Evolutionary conservation across 2,329 filamentous ascomycete genomes (phyloP).

Genomic region (Phyllosticta citrichinensis): DNA sequence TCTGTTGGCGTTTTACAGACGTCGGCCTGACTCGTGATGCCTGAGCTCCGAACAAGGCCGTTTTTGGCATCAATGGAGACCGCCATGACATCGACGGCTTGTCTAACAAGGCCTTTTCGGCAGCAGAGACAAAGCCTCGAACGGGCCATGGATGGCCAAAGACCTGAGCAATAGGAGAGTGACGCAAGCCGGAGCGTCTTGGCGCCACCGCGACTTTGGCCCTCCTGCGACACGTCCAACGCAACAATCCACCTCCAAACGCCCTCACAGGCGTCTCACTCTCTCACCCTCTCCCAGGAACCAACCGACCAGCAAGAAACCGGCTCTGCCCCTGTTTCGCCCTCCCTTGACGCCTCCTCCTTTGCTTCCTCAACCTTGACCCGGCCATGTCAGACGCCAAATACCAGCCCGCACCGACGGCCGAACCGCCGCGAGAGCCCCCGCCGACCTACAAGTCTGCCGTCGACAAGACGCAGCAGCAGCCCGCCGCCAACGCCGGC

Average conservation of each 20-base stretch:
- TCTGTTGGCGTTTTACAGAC: not conserved
- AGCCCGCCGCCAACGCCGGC: constrained; percentile 12
- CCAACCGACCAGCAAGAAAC: not conserved
- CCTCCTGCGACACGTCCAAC: not conserved
- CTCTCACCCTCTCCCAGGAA: not conserved
- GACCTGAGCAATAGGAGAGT: not conserved
- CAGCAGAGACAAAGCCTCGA: not conserved
- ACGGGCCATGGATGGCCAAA: not conserved
- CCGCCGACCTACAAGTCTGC: constrained; percentile 34
- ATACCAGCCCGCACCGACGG: constrained; percentile 17
- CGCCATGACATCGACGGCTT: not conserved
- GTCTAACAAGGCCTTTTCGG: not conserved
- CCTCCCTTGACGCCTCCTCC: not conserved
- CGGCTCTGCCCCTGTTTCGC: not conserved
- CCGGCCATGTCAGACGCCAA: constrained; percentile 4
- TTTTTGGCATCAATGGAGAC: not conserved
- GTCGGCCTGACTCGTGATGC: not conserved
- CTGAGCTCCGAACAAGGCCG: not conserved
- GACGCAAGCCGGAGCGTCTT: not conserved
- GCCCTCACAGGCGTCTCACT: not conserved
- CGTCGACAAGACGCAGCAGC: constrained; percentile 15
- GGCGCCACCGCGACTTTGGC: not conserved
- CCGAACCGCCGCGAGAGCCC: constrained; percentile 19
- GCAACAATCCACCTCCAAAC: not conserved
- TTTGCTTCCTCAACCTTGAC: not conserved